Base-by-base conservation (phyloP, 2,329 filamentous ascomycete species). In the Amauroascus verrucosus region DNA sequence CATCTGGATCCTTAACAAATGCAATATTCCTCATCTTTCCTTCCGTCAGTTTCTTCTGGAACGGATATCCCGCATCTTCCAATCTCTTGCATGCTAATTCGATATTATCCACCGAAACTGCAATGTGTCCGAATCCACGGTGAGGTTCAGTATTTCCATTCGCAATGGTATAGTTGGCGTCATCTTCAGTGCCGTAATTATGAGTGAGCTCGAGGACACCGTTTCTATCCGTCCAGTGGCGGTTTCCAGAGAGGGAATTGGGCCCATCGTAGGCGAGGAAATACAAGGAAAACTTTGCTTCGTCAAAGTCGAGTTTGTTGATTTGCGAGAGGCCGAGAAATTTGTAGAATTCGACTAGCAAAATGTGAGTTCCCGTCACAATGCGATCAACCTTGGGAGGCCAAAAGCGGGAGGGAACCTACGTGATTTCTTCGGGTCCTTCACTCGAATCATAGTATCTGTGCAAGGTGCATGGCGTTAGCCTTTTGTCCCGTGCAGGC, bases 1-100 rank as follows among this genome's bases (percentile, higher is more conserved):
- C 84, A 68, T 95, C 88, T 0, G 89, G 89, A 62, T 95, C 89
- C 52, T 95, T 79, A 1, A 78, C 90, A 66, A 97, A 97, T 0
- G 91, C 93, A 64, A 97, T 95, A 64, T 86, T 72, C 64, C 78
- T 79, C 87, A 94, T 95, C 54, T 84, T 79, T 1, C 93, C 93
- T 60, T 97, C 91, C 0, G 82, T 82, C 54, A 97, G 75, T 72
- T 88, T 94, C 81, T 97, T 97, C 77, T 97, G 88, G 72, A 97
- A 98, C 58, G 79, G 80, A 73, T 95, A 95, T 0, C 90, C 90
- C 6, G 86, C 89, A 65, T 91, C 86, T 69, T 95, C 88, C 56
- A 98, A 79, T 54, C 90, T 80, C 74, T 89, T 76, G 75, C 93
- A 97, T 1, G 91, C 90, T 2, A 85, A 88, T 72, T 95, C 86